Percentiles rank a stretch among this genome's conserved stretches.
These are phyloP conservation scores for Microcera coccophila DNA, from an alignment of 2,329 filamentous ascomycete genomes.

Conservation along the genomic window DNA sequence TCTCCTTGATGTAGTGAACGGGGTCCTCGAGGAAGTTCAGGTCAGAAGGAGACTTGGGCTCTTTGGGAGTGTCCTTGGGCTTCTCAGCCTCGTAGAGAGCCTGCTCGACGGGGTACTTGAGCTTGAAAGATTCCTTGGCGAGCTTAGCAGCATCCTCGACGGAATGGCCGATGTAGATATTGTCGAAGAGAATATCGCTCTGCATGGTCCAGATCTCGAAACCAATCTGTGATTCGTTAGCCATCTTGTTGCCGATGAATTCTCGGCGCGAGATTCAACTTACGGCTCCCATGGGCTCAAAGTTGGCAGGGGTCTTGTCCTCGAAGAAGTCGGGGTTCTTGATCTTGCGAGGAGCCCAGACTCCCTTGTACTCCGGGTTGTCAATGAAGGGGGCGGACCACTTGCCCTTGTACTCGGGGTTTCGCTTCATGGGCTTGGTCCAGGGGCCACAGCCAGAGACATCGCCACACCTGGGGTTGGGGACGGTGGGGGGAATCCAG, in stretches of 20 bases:
- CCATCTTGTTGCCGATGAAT: not conserved
- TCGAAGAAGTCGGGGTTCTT: constrained; percentile 94
- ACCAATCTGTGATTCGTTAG: constrained; percentile 62
- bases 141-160: constrained; percentile 87
- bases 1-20: constrained; percentile 82
- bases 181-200: constrained; percentile 97
- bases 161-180: constrained; percentile 99
- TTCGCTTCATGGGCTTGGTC: constrained; percentile 87
- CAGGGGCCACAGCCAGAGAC: constrained; percentile 91
- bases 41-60: constrained; percentile 67
- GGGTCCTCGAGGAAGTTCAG: constrained; percentile 91
- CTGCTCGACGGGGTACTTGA: constrained; percentile 83
- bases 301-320: constrained; percentile 94
- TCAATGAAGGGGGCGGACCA: constrained; percentile 91
- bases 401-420: constrained; percentile 98
- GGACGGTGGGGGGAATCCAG: constrained; percentile 84
- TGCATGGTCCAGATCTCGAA: constrained; percentile 99
- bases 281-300: constrained; percentile 96
- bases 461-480: constrained; percentile 95
- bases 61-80: constrained; percentile 66
- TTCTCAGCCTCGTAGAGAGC: constrained; percentile 72
- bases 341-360: constrained; percentile 93
- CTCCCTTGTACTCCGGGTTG: constrained; percentile 97
- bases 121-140: constrained; percentile 80
- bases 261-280: constrained; percentile 40